Conservation (phyloP, 164 flowering plant genomes). For the Malania oleifera region DNA sequence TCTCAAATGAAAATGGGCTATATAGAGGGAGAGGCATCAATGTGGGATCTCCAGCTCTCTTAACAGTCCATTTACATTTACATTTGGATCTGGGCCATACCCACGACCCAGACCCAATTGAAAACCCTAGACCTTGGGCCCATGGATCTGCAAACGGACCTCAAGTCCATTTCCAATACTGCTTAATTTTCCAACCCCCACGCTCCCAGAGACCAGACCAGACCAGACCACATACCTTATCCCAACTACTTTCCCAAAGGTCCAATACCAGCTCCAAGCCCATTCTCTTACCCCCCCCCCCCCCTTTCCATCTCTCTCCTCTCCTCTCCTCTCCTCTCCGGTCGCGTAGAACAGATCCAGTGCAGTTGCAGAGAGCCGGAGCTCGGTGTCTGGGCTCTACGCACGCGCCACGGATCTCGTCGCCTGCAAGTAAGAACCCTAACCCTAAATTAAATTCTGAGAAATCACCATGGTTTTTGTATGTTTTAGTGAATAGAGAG, state of each 20-base stretch:
- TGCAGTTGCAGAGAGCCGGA: conserved; percentile 4
- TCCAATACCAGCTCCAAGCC: conserved; percentile 35
- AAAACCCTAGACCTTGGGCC: too few relatives aligned
- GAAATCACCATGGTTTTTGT: background rate
- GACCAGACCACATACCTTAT: conserved; percentile 12
- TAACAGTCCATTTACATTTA: too few relatives aligned
- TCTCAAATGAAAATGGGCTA: too few relatives aligned
- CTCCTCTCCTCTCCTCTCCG: conserved; percentile 5
- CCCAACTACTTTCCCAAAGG: conserved; percentile 8
- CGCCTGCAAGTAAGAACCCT: conserved; percentile 10
- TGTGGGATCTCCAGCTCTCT: too few relatives aligned
- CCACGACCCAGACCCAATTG: too few relatives aligned
- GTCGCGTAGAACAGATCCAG: conserved; percentile 18
- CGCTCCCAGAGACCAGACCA: background rate
- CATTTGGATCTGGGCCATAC: too few relatives aligned
- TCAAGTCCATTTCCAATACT: conserved; percentile 24
- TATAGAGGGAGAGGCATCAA: too few relatives aligned
- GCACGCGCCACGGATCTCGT: background rate
- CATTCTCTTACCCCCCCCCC: conserved; percentile 13
- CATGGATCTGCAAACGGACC: conserved; percentile 31
- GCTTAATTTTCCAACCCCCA: conserved; percentile 3
- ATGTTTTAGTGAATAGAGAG: background rate
- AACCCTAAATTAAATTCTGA: background rate
- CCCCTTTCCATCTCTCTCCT: conserved; percentile 7
- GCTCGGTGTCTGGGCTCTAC: conserved; percentile 12